phyloP scores from a whole-genome alignment of 352 stramenopile genomes.

The Phytophthora gonapodyides region DNA sequence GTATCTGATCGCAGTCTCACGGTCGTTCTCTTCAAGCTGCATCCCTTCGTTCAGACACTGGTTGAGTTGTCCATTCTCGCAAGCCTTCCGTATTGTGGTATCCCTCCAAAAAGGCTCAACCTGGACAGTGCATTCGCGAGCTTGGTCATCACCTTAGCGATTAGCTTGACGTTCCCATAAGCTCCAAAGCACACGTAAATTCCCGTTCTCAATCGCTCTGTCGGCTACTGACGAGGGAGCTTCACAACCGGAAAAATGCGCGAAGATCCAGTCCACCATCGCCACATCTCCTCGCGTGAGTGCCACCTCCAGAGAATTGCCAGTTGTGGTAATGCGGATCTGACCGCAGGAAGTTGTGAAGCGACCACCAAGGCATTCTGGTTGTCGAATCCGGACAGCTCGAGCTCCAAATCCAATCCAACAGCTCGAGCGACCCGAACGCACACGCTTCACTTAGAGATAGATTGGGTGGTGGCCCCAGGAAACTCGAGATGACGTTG shows the following conservation, averaged over 20 bases:
- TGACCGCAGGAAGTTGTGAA: slow-evolving; percentile 5
- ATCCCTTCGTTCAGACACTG: no score
- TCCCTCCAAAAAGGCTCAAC: no score
- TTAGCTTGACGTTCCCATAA: no score
- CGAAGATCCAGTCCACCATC: slow-evolving; percentile 4
- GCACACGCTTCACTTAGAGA: slow-evolving; percentile 1
- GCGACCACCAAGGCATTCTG: not conserved
- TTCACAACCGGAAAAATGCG: not conserved
- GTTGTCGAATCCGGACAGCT: not conserved
- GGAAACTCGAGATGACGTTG: slow-evolving; percentile 2
- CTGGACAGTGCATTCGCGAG: no score
- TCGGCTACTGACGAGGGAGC: not conserved
- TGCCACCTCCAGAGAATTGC: slow-evolving; percentile 1
- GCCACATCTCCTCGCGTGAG: not conserved
- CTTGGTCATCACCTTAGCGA: no score
- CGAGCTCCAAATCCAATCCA: slow-evolving; percentile 7
- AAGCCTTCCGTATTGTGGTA: no score
- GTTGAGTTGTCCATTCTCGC: no score
- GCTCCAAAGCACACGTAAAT: no score
- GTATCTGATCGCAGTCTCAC: no score
- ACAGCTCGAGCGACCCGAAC: not conserved
- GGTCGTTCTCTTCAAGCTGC: no score
- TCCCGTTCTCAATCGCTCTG: not conserved
- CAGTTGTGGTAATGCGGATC: slow-evolving; percentile 3
- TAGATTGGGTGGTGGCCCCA: not conserved